These are phyloP conservation scores for Nigrospora oryzae DNA, from an alignment of 2,329 filamentous ascomycete species.

Conservation along the genomic window DNA sequence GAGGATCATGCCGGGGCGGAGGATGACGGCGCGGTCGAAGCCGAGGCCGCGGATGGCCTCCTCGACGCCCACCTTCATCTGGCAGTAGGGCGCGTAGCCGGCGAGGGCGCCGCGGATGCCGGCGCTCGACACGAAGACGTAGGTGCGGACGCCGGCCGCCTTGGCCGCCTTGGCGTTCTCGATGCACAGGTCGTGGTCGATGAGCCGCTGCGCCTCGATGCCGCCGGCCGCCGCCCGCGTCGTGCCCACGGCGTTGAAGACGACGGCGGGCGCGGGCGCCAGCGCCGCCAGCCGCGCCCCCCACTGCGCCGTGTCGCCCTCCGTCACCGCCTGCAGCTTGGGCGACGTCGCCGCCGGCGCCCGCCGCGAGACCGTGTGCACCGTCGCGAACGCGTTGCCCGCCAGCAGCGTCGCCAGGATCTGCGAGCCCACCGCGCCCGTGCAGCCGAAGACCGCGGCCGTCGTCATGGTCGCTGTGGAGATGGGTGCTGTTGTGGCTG, in stretches of 20 bases:
- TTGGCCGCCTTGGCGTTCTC: slow-evolving; percentile 70
- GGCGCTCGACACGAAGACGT: slow-evolving; percentile 64
- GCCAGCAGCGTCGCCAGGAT: slow-evolving; percentile 62
- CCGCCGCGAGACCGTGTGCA: slow-evolving; percentile 61
- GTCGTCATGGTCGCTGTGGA: slow-evolving; percentile 28
- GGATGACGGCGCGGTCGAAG: slow-evolving; percentile 71
- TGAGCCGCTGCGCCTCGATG: slow-evolving; percentile 72
- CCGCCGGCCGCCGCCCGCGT: slow-evolving; percentile 69
- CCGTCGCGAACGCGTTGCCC: slow-evolving; percentile 38
- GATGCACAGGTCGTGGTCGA: slow-evolving; percentile 82
- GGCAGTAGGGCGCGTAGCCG: slow-evolving; percentile 39
- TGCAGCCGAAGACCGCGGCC: slow-evolving; percentile 53
- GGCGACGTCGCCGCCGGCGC: slow-evolving; percentile 37
- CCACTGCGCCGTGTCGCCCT: slow-evolving; percentile 65
- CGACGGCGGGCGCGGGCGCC: slow-evolving; percentile 47
- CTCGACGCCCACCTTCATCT: slow-evolving; percentile 86
- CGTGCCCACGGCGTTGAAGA: slow-evolving; percentile 75
- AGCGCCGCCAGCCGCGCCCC: slow-evolving; percentile 46
- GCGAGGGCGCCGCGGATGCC: slow-evolving; percentile 33
- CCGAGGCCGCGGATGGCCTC: slow-evolving; percentile 61
- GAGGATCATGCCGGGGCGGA: slow-evolving; percentile 67
- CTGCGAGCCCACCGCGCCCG: slow-evolving; percentile 61
- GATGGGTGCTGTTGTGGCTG: too few species aligned
- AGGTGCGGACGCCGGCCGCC: slow-evolving; percentile 61
- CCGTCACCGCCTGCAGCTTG: slow-evolving; percentile 60